Percentiles rank a stretch among this genome's conserved stretches.
Conservation (phyloP, 2,329 filamentous ascomycete species). For the Mariannaea elegans region DNA sequence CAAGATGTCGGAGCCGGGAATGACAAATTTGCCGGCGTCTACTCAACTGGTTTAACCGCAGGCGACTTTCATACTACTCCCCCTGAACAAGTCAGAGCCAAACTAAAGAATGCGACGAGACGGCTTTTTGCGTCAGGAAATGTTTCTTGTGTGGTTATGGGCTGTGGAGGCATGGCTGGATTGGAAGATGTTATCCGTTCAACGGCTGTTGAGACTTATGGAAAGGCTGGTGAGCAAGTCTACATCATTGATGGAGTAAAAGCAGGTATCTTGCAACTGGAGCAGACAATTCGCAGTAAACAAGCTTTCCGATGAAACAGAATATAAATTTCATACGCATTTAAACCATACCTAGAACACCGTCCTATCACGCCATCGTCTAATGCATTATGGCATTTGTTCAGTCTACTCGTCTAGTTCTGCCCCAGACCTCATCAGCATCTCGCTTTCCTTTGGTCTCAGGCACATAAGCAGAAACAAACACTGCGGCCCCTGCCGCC, state of each 20-base stretch:
- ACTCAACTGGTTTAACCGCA: conserved; percentile 83
- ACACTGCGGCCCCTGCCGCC: conserved; percentile 73
- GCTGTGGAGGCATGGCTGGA: conserved; percentile 91
- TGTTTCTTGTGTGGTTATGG: conserved; percentile 79
- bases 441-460: conserved; percentile 89
- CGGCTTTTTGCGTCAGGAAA: conserved; percentile 65
- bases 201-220: conserved; percentile 72
- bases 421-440: conserved; percentile 90
- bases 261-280: conserved; percentile 71
- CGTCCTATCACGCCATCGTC: background rate
- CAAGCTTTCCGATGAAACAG: conserved; percentile 46
- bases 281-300: conserved; percentile 60
- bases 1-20: conserved; percentile 45
- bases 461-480: conserved; percentile 79
- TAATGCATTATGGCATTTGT: background rate
- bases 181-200: conserved; percentile 79
- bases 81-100: conserved; percentile 68
- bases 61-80: conserved; percentile 79
- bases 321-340: conserved; percentile 7
- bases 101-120: conserved; percentile 76
- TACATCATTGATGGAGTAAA: conserved; percentile 83
- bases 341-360: conserved; percentile 14
- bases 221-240: conserved; percentile 64
- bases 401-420: conserved; percentile 64
- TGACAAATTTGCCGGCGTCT: conserved; percentile 77